These are phyloP conservation scores for Elasticomyces elasticus DNA, from an alignment of 495 filamentous ascomycete genomes.

Conservation along the genomic window DNA sequence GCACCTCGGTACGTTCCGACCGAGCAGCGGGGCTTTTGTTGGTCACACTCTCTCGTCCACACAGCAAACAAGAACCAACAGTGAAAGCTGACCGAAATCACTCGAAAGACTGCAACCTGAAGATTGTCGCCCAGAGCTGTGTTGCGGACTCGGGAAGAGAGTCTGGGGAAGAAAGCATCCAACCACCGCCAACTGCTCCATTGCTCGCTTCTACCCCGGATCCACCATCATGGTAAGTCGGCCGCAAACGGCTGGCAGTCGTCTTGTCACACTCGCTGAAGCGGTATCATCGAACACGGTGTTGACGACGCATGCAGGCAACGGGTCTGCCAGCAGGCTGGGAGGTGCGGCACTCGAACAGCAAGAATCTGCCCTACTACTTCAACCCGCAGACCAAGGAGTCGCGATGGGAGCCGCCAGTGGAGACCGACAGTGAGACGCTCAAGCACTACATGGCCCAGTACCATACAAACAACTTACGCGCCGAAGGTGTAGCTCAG, in stretches of 20 bases:
- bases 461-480: conserved; percentile 54
- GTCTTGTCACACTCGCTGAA: background rate
- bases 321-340: conserved; percentile 77
- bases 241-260: background rate
- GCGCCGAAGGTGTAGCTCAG: conserved; percentile 33
- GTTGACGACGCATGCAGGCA: conserved; percentile 34
- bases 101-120: background rate
- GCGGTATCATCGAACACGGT: background rate
- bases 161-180: background rate
- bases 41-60: background rate
- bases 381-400: conserved; percentile 75
- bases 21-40: too few species aligned
- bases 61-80: too few species aligned
- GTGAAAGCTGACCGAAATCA: background rate
- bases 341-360: conserved; percentile 85
- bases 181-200: background rate
- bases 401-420: conserved; percentile 89
- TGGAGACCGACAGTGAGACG: conserved; percentile 74
- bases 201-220: conserved; percentile 1
- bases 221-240: conserved; percentile 5
- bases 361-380: conserved; percentile 96
- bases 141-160: background rate
- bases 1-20: too few species aligned
- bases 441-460: conserved; percentile 86
- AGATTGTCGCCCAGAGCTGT: background rate